Conservation (phyloP, 2,329 filamentous ascomycete species). For the Aspergillus caelatus region DNA sequence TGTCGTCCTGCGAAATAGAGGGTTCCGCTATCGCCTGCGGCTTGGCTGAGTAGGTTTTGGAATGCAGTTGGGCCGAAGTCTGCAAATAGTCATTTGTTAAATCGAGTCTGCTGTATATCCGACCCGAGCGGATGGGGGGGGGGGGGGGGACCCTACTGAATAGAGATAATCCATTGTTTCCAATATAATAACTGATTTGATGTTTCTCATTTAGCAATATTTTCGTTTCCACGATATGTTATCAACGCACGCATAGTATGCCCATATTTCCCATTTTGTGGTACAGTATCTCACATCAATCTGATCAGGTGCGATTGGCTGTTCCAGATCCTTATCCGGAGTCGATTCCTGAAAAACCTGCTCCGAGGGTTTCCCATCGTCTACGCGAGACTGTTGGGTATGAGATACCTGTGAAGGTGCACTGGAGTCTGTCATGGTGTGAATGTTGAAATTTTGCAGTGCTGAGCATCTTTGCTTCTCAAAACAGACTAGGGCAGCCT, state of each 20-base stretch:
- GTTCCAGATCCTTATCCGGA: conserved; percentile 28
- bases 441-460: not conserved
- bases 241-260: conserved; percentile 53
- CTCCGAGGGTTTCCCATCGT: not conserved
- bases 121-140: not conserved
- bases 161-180: conserved; percentile 64
- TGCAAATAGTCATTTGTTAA: conserved; percentile 16
- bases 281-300: conserved; percentile 58
- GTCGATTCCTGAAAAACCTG: not conserved
- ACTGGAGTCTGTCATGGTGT: not conserved
- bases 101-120: not conserved
- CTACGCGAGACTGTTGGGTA: not conserved
- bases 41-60: conserved; percentile 65
- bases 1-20: conserved; percentile 59
- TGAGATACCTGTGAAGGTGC: not conserved
- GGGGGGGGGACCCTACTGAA: conserved; percentile 51
- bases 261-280: conserved; percentile 58
- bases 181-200: conserved; percentile 61
- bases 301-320: conserved; percentile 56
- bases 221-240: conserved; percentile 3
- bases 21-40: conserved; percentile 57
- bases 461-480: not conserved
- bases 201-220: conserved; percentile 23
- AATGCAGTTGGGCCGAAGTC: conserved; percentile 66
- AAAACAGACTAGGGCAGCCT: not conserved